Percentiles rank a stretch among this genome's conserved stretches.
Evolutionary conservation across 306 rosid genomes (phyloP).

Genomic region (Potentilla sterilis): DNA sequence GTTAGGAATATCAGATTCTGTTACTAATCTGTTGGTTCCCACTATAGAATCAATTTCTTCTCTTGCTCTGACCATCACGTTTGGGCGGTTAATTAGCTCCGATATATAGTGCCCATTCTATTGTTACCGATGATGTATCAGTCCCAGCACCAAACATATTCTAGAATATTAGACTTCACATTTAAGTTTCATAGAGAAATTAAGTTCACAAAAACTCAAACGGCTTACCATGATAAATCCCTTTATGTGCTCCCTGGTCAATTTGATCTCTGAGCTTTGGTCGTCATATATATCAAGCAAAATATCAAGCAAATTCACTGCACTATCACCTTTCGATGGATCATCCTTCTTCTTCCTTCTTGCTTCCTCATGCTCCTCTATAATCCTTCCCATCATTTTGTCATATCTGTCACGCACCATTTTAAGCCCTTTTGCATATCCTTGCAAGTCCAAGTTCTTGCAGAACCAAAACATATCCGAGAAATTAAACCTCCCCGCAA

Average conservation of each 20-base stretch:
- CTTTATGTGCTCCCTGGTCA: slow-evolving; percentile 58
- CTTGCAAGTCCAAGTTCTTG: slow-evolving; percentile 59
- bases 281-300: slow-evolving; percentile 51
- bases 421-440: slow-evolving; percentile 41
- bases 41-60: slow-evolving; percentile 10
- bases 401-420: slow-evolving; percentile 52
- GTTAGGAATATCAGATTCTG: slow-evolving; percentile 53
- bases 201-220: too few relatives aligned
- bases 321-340: slow-evolving; percentile 12
- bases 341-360: slow-evolving; percentile 32
- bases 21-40: slow-evolving; percentile 43
- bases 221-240: slow-evolving; percentile 61
- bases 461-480: slow-evolving; percentile 49
- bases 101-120: slow-evolving; percentile 60
- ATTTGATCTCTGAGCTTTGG: slow-evolving; percentile 36
- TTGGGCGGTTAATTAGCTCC: slow-evolving; percentile 19
- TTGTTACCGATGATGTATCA: not conserved
- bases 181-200: too few relatives aligned
- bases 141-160: slow-evolving; percentile 1
- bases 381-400: slow-evolving; percentile 43
- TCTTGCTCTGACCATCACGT: not conserved
- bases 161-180: not conserved
- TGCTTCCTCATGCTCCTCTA: slow-evolving; percentile 55
- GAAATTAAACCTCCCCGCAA: slow-evolving; percentile 46
- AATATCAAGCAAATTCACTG: slow-evolving; percentile 57